Percentiles rank a stretch among this genome's conserved stretches.
Conservation (phyloP, 2,329 filamentous ascomycete genomes). For the Sporothrix phasma region DNA sequence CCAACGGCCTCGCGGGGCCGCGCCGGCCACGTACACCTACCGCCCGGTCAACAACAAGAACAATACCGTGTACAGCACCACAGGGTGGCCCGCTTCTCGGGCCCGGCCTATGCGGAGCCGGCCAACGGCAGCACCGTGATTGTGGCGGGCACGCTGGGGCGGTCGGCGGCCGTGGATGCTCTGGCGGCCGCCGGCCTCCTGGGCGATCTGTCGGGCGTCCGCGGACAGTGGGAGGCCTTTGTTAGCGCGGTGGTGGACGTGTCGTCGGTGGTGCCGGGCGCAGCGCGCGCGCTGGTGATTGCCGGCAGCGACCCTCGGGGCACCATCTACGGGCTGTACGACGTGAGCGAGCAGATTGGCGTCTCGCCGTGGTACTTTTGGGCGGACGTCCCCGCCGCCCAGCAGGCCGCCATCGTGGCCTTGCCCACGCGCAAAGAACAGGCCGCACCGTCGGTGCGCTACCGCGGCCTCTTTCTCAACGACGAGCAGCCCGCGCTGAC, state of each 20-base stretch:
- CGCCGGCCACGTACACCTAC: slow-evolving; percentile 33
- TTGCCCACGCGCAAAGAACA: slow-evolving; percentile 45
- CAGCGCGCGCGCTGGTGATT: slow-evolving; percentile 52
- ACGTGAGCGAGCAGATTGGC: slow-evolving; percentile 62
- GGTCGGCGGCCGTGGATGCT: slow-evolving; percentile 50
- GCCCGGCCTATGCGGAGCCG: slow-evolving; percentile 35
- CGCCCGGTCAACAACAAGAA: slow-evolving; percentile 35
- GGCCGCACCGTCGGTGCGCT: slow-evolving; percentile 52
- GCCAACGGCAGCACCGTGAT: slow-evolving; percentile 43
- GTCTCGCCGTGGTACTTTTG: slow-evolving; percentile 63
- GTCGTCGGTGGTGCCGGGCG: slow-evolving; percentile 42
- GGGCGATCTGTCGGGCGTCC: slow-evolving; percentile 41
- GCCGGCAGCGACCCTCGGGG: slow-evolving; percentile 56
- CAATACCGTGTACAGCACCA: slow-evolving; percentile 38
- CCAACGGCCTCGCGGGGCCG: slow-evolving; percentile 35
- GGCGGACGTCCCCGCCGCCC: slow-evolving; percentile 49
- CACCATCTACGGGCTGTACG: slow-evolving; percentile 61
- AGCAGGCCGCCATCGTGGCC: slow-evolving; percentile 43
- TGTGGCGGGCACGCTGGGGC: slow-evolving; percentile 58
- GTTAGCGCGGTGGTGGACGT: slow-evolving; percentile 44
- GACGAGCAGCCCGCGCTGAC: slow-evolving; percentile 60
- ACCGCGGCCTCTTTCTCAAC: slow-evolving; percentile 61
- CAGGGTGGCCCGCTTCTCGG: slow-evolving; percentile 33
- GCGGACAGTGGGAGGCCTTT: slow-evolving; percentile 62
- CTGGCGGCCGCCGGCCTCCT: slow-evolving; percentile 47